A percentile compares a stretch with the other conserved stretches of the same genome.
These are phyloP conservation scores for Pichia scutulata DNA, from an alignment of 805 yeast genomes.

Conservation along the genomic window DNA sequence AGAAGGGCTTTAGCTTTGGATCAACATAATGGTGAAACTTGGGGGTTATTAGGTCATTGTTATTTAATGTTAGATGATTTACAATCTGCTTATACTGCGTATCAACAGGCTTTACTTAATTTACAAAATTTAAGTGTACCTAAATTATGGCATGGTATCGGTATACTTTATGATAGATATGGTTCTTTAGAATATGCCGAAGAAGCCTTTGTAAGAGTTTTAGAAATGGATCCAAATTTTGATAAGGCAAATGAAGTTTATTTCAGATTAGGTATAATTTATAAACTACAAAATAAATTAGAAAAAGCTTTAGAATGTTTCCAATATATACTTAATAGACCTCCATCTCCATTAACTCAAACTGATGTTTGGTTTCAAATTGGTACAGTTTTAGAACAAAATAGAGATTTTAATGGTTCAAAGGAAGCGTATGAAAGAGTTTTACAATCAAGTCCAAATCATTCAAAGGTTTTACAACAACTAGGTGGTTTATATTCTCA, in stretches of 20 bases:
- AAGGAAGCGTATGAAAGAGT: slow-evolving; percentile 94
- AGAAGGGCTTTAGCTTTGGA: slow-evolving; percentile 76
- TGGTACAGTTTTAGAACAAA: slow-evolving; percentile 91
- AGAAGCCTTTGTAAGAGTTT: slow-evolving; percentile 93
- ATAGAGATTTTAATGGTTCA: slow-evolving; percentile 85
- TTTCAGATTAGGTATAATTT: slow-evolving; percentile 91
- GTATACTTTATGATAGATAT: slow-evolving; percentile 90
- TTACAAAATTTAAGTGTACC: slow-evolving; percentile 92
- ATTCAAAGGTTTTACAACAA: slow-evolving; percentile 93
- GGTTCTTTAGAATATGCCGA: slow-evolving; percentile 97
- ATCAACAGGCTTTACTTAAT: slow-evolving; percentile 91
- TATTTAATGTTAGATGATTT: slow-evolving; percentile 93
- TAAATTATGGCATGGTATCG: slow-evolving; percentile 97
- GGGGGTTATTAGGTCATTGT: slow-evolving; percentile 97
- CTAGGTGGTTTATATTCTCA: slow-evolving; percentile 90
- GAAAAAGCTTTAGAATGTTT: slow-evolving; percentile 89
- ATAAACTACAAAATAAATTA: slow-evolving; percentile 88
- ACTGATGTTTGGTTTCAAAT: slow-evolving; percentile 99
- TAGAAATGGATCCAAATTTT: slow-evolving; percentile 92
- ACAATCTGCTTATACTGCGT: slow-evolving; percentile 91
- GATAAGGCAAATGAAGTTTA: slow-evolving; percentile 96
- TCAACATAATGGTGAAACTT: slow-evolving; percentile 89
- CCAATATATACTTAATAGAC: slow-evolving; percentile 80
- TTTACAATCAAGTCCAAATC: slow-evolving; percentile 80
- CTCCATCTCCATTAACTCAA: slow-evolving; percentile 93